Evolutionary conservation across 768 basidiomycete genomes (phyloP).

Genomic region (Naganishia vishniacii): DNA sequence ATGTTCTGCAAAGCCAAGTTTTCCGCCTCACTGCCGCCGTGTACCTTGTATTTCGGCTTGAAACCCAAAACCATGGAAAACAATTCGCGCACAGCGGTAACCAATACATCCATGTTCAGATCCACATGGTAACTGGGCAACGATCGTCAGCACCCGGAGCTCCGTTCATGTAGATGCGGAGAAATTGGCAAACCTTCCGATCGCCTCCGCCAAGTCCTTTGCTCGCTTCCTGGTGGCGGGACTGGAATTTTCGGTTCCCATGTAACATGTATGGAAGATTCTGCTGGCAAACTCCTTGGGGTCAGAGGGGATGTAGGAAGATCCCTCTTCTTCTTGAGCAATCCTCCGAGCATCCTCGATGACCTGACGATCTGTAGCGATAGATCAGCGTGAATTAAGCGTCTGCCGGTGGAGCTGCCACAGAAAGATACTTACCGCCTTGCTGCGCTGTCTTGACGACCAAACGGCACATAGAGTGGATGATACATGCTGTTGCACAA

Average conservation of each 20-base stretch:
- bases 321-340: constrained; percentile 72
- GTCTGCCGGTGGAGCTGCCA: not conserved
- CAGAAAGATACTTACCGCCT: constrained; percentile 57
- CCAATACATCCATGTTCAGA: constrained; percentile 90
- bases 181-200: constrained; percentile 66
- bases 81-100: constrained; percentile 73
- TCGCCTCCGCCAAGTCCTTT: constrained; percentile 75
- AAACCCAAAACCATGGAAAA: constrained; percentile 75
- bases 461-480: constrained; percentile 91
- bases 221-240: constrained; percentile 77
- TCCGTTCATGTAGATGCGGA: not conserved
- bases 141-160: not conserved
- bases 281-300: constrained; percentile 76
- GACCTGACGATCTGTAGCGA: constrained; percentile 66
- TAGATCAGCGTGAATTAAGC: constrained; percentile 16
- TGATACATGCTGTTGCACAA: constrained; percentile 92
- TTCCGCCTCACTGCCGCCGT: constrained; percentile 80
- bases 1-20: constrained; percentile 97
- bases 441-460: constrained; percentile 70
- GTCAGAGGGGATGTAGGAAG: constrained; percentile 76
- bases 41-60: constrained; percentile 69
- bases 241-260: constrained; percentile 97
- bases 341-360: constrained; percentile 87
- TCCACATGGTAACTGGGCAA: constrained; percentile 76
- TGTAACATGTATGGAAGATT: constrained; percentile 96